phyloP scores from a whole-genome alignment of 1,284 basidiomycete genomes.

The Pterula multifida region DNA sequence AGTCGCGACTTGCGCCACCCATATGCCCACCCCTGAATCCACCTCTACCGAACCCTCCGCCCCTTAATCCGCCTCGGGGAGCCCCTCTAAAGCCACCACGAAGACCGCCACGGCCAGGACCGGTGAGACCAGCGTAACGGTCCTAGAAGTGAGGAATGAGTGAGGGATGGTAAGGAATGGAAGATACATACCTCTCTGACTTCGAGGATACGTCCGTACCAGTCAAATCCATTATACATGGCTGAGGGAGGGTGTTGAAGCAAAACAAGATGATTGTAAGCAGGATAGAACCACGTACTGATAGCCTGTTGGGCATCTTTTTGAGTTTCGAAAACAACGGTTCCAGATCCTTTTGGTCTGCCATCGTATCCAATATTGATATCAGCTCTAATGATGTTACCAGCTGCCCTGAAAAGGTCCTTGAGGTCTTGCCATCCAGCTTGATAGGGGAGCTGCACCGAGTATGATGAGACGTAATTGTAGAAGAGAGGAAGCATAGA shows the following conservation, averaged over 20 bases:
- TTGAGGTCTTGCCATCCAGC: slow-evolving; percentile 98
- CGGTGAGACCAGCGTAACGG: slow-evolving; percentile 74
- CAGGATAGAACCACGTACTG: slow-evolving; percentile 39
- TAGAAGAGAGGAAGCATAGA: slow-evolving; percentile 6
- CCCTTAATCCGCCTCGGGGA: slow-evolving; percentile 27
- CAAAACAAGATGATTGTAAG: slow-evolving; percentile 1
- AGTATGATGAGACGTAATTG: slow-evolving; percentile 13
- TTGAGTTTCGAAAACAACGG: slow-evolving; percentile 86
- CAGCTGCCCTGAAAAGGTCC: slow-evolving; percentile 90
- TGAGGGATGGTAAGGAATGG: not conserved
- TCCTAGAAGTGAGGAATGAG: slow-evolving; percentile 36
- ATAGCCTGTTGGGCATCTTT: slow-evolving; percentile 90
- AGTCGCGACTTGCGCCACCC: slow-evolving; percentile 53
- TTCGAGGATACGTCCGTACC: slow-evolving; percentile 87
- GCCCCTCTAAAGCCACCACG: slow-evolving; percentile 43
- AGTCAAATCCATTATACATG: slow-evolving; percentile 92
- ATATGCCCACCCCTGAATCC: slow-evolving; percentile 42
- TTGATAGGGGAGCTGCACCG: slow-evolving; percentile 74
- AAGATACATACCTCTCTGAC: slow-evolving; percentile 67
- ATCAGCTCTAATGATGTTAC: slow-evolving; percentile 89
- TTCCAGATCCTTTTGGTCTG: slow-evolving; percentile 87
- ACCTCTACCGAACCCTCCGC: slow-evolving; percentile 39
- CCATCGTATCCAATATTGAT: slow-evolving; percentile 89
- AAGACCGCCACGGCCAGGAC: slow-evolving; percentile 48
- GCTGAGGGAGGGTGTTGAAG: slow-evolving; percentile 26